Base-by-base conservation (phyloP, 225 moss, liverwort and hornwort genomes). In the Physcomitrellopsis africana region DNA sequence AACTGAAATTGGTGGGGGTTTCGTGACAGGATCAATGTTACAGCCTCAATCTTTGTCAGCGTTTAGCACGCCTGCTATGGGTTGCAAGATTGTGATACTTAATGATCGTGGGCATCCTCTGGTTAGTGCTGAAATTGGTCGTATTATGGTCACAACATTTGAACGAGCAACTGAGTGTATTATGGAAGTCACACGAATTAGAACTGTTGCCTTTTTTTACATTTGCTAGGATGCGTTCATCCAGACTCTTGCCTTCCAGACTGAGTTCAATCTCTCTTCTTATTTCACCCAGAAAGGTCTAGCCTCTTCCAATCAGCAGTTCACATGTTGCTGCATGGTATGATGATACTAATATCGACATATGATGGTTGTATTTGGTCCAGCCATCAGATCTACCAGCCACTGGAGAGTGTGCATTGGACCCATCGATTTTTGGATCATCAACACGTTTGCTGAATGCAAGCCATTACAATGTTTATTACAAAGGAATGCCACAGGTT, bases 21-120 rank as follows among this genome's bases (percentile, higher is more conserved):
- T 85, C 44, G 83, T 86, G 37, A 80, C 83, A 18, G 91, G 91
- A 47, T 83, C 88, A 15, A 77, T 91, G 89, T 73, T 89, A 72
- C 91, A 89, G 76, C 84, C 89, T n/a, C 88, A 89, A 73, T 67
- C 86, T 53, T 54, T 88, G 58, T 80, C 88, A 42, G 59, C 80
- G 1, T 91, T 91, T 70, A 91, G 88, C 65, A 89, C 89, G 16
- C 89, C 91, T 63, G 89, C 86, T 63, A 86, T 91, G 88, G 91
- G 89, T 65, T 83, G 86, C 79, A 77, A 81, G 65, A 83, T 88
- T 47, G 57, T 86, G 22, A 84, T 88, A 64, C 84, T 86, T 26
- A 80, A 88, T 68, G 86, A 88, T 23, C 42, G 13, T 1, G 83
- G 83, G 45, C 51, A 63, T 63, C 80, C 83, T 77, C 29, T 86